These are phyloP conservation scores for Nemania abortiva DNA, from an alignment of 2,329 filamentous ascomycete genomes.

Conservation along the genomic window DNA sequence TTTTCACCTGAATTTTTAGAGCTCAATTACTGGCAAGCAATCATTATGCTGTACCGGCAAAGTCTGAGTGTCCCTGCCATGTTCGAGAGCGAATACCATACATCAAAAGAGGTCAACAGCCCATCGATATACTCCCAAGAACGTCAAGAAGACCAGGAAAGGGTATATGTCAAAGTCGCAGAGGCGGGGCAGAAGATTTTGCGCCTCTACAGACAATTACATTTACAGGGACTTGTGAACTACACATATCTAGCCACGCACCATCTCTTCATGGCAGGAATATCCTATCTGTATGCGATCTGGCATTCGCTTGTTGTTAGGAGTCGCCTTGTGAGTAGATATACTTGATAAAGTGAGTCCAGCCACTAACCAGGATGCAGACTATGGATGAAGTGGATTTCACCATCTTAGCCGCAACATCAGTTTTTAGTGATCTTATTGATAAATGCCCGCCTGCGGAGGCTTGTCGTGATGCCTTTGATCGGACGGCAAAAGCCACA, in stretches of 20 bases:
- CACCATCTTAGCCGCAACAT: constrained; percentile 91
- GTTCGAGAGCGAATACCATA: constrained; percentile 82
- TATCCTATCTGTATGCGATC: constrained; percentile 96
- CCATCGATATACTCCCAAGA: constrained; percentile 73
- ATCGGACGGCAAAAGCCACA: constrained; percentile 93
- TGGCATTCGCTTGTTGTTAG: constrained; percentile 95
- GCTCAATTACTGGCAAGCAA: constrained; percentile 96
- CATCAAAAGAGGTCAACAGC: constrained; percentile 73
- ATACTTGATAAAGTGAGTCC: constrained; percentile 27
- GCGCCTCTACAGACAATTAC: constrained; percentile 89
- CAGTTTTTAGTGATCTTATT: constrained; percentile 89
- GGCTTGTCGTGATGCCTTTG: constrained; percentile 93
- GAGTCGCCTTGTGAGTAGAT: constrained; percentile 79
- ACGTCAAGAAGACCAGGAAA: constrained; percentile 83
- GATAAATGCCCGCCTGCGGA: constrained; percentile 96
- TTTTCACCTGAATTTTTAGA: constrained; percentile 93
- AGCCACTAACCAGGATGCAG: constrained; percentile 55
- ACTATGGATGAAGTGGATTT: constrained; percentile 98
- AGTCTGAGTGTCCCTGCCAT: constrained; percentile 87
- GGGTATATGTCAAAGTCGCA: constrained; percentile 93
- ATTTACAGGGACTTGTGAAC: constrained; percentile 89
- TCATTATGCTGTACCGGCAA: constrained; percentile 95
- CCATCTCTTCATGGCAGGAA: constrained; percentile 96
- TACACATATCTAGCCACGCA: constrained; percentile 97
- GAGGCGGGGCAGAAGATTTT: constrained; percentile 94